A percentile compares a stretch with the other conserved stretches of the same genome.
Evolutionary conservation across 768 basidiomycete species (phyloP).

Genomic region (Tephrocybe sp.): DNA sequence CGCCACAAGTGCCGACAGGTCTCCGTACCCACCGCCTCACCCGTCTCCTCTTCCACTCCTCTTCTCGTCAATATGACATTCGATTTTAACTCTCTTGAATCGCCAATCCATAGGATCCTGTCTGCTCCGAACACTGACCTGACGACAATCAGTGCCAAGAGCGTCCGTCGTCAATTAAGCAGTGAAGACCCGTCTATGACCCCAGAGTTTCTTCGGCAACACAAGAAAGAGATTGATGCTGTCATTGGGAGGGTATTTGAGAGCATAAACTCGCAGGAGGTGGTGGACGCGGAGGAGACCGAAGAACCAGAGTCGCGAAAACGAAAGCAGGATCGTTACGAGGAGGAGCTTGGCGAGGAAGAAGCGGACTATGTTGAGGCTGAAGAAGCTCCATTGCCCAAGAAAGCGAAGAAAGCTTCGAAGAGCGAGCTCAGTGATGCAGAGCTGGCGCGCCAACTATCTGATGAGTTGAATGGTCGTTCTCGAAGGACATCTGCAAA

Average conservation of each 20-base stretch:
- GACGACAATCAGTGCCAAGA: conserved; percentile 81
- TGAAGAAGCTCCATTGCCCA: conserved; percentile 35
- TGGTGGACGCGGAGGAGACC: conserved; percentile 29
- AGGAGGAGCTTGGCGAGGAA: conserved; percentile 28
- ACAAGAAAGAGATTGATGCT: conserved; percentile 67
- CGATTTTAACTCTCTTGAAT: conserved; percentile 55
- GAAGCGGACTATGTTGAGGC: conserved; percentile 32
- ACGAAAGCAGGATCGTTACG: conserved; percentile 36
- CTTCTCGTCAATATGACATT: conserved; percentile 41
- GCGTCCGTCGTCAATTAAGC: conserved; percentile 75
- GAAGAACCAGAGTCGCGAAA: conserved; percentile 30
- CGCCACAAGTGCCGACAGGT: neutral
- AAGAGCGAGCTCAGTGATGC: conserved; percentile 66
- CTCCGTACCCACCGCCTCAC: conserved; percentile 1
- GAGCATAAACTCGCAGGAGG: conserved; percentile 45
- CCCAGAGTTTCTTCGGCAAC: conserved; percentile 58
- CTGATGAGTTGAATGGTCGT: conserved; percentile 67
- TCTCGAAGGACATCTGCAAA: conserved; percentile 46
- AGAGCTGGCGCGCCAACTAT: conserved; percentile 68
- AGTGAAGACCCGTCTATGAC: conserved; percentile 55
- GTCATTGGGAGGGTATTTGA: conserved; percentile 70
- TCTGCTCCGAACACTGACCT: conserved; percentile 78
- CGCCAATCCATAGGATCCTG: conserved; percentile 67
- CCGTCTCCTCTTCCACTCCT: conserved; percentile 3
- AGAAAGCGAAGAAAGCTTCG: conserved; percentile 50